Evolutionary conservation across 352 stramenopile genomes (phyloP).

Genomic region (Blastocystis sp.): DNA sequence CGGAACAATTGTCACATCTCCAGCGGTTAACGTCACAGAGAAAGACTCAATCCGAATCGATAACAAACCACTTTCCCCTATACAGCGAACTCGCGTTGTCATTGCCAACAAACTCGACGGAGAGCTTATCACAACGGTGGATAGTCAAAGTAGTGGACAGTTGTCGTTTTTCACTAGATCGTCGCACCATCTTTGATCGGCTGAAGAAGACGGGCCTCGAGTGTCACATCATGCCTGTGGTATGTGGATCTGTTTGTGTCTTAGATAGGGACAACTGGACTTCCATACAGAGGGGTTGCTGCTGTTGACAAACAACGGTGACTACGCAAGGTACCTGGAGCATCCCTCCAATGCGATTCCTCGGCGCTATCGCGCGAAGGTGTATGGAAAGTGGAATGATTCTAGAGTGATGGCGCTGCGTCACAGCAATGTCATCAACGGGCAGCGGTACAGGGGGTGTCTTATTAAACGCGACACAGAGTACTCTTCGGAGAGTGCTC

Average conservation of each 20-base stretch:
- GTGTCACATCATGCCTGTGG: constrained; percentile 79
- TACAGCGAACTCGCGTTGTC: constrained; percentile 70
- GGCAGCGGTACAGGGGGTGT: constrained; percentile 69
- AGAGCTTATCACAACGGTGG: constrained; percentile 65
- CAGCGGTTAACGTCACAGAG: constrained; percentile 68
- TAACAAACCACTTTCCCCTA: constrained; percentile 66
- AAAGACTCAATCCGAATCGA: constrained; percentile 69
- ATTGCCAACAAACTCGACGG: constrained; percentile 78
- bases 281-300: constrained; percentile 82
- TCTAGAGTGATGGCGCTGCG: constrained; percentile 72
- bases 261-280: constrained; percentile 74
- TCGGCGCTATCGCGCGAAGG: constrained; percentile 75
- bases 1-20: constrained; percentile 66
- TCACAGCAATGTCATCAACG: constrained; percentile 74
- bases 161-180: constrained; percentile 68
- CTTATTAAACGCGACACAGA: constrained; percentile 61
- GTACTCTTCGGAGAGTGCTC: neutral
- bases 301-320: constrained; percentile 82
- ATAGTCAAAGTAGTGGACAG: constrained; percentile 18
- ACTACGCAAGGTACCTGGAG: constrained; percentile 78
- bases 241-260: constrained; percentile 61
- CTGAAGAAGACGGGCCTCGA: constrained; percentile 74
- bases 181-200: constrained; percentile 78
- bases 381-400: constrained; percentile 73
- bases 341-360: constrained; percentile 73